phyloP scores from a whole-genome alignment of 306 rosid species.

The Amphicarpaea edgeworthii region DNA sequence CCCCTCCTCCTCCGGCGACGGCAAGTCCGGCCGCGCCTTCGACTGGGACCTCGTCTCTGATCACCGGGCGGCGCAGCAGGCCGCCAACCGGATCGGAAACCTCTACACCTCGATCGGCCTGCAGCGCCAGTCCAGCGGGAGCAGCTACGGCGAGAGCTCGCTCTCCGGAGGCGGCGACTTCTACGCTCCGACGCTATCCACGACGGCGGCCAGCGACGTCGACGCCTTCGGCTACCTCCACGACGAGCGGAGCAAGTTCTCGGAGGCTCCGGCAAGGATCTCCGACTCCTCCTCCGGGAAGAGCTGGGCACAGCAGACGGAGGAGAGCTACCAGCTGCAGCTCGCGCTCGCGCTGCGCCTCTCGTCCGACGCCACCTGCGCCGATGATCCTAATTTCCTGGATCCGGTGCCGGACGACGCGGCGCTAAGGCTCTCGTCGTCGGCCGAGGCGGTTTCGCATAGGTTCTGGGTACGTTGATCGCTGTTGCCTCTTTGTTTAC shows the following conservation, averaged over 20 bases:
- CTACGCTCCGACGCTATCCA: conserved; percentile 74
- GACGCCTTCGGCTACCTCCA: conserved; percentile 70
- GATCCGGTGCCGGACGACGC: conserved; percentile 75
- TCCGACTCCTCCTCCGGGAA: conserved; percentile 70
- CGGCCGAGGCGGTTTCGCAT: conserved; percentile 77
- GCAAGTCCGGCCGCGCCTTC: conserved; percentile 58
- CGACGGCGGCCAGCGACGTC: conserved; percentile 71
- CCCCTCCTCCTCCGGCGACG: conserved; percentile 69
- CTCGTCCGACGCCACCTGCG: conserved; percentile 87
- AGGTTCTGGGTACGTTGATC: conserved; percentile 85
- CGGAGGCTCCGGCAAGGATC: conserved; percentile 52
- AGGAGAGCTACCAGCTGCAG: conserved; percentile 98
- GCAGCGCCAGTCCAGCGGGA: conserved; percentile 98
- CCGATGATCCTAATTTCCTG: conserved; percentile 93
- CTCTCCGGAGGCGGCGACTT: conserved; percentile 92
- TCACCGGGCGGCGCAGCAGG: conserved; percentile 67
- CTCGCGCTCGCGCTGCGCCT: conserved; percentile 85
- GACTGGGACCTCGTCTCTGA: conserved; percentile 83
- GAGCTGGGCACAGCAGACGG: conserved; percentile 99
- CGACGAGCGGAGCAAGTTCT: conserved; percentile 58
- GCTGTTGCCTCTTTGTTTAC: background rate
- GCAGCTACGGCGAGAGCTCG: conserved; percentile 96
- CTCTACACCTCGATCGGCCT: conserved; percentile 69
- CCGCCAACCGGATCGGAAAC: conserved; percentile 78
- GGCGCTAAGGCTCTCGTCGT: conserved; percentile 50